These are phyloP conservation scores for Leccinum arenicola DNA, from an alignment of 768 basidiomycete genomes.

Conservation along the genomic window DNA sequence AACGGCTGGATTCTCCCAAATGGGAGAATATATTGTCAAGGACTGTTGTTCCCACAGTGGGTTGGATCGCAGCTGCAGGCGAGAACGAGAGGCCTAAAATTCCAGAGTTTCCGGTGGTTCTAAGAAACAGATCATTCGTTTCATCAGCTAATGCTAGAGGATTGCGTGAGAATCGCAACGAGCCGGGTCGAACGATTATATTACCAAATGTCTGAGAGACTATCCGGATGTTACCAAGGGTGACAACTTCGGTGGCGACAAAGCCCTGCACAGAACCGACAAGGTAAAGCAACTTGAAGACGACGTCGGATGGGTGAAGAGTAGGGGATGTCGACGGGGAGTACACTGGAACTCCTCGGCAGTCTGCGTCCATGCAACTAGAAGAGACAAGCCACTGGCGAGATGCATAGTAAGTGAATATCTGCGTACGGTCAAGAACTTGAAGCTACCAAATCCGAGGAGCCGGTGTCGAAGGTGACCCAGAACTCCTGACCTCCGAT, in stretches of 20 bases:
- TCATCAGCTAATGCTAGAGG: conserved; percentile 43
- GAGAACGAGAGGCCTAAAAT: conserved; percentile 56
- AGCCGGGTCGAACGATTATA: background rate
- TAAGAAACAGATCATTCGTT: conserved; percentile 43
- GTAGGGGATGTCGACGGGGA: conserved; percentile 30
- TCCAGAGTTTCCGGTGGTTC: conserved; percentile 48
- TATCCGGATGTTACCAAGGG: conserved; percentile 44
- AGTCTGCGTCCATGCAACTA: conserved; percentile 44
- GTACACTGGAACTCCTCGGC: conserved; percentile 43
- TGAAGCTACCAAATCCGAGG: conserved; percentile 47
- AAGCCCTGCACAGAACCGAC: conserved; percentile 51
- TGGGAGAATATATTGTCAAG: conserved; percentile 47
- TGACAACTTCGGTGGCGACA: conserved; percentile 47
- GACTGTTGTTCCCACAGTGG: conserved; percentile 42
- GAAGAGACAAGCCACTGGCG: conserved; percentile 51
- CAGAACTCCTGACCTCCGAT: conserved; percentile 43
- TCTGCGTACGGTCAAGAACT: background rate
- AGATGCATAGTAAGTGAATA: conserved; percentile 3
- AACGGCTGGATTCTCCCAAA: conserved; percentile 39
- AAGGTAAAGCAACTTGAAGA: conserved; percentile 51
- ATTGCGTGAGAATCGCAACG: background rate
- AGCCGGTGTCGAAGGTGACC: conserved; percentile 55
- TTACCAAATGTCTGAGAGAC: conserved; percentile 48
- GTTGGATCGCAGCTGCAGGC: conserved; percentile 43
- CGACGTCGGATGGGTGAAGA: conserved; percentile 28